Percentiles rank a stretch among this genome's conserved stretches.
phyloP scores from a whole-genome alignment of 257 asterid species.

The Solanum verrucosum region DNA sequence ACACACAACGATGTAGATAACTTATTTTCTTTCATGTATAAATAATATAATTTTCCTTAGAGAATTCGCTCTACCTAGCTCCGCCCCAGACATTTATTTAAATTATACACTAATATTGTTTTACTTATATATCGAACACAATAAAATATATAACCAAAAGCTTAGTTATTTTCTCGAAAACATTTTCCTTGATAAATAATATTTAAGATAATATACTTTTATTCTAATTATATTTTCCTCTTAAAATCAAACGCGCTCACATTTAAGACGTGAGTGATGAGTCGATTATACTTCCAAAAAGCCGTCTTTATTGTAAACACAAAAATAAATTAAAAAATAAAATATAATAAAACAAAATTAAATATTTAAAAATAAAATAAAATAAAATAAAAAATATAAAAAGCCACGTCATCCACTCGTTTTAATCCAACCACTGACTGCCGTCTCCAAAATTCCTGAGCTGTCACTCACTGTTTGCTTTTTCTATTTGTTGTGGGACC shows the following conservation, averaged over 20 bases:
- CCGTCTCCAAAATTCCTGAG: constrained; percentile 25
- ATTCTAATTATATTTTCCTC: background rate
- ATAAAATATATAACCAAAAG: too few relatives aligned
- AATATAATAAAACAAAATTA: background rate
- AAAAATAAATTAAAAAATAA: background rate
- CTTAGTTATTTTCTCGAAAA: too few relatives aligned
- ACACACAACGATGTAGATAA: too few relatives aligned
- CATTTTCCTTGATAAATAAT: too few relatives aligned
- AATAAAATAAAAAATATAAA: background rate
- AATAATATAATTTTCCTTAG: too few relatives aligned
- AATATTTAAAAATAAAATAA: background rate
- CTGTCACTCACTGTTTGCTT: constrained; percentile 19
- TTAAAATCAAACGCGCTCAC: background rate
- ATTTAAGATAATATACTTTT: background rate
- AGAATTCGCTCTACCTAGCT: too few relatives aligned
- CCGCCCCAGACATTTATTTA: background rate
- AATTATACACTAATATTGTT: too few relatives aligned
- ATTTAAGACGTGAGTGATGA: background rate
- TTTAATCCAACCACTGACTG: constrained; percentile 32
- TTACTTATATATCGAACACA: too few relatives aligned
- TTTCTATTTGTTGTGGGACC: background rate
- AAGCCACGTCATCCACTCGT: background rate
- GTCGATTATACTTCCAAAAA: background rate
- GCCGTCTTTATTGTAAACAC: background rate
- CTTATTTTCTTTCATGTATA: too few relatives aligned